Evolutionary conservation across 1,284 basidiomycete genomes (phyloP).

Genomic region (Apiotrichum mycotoxinovorans): DNA sequence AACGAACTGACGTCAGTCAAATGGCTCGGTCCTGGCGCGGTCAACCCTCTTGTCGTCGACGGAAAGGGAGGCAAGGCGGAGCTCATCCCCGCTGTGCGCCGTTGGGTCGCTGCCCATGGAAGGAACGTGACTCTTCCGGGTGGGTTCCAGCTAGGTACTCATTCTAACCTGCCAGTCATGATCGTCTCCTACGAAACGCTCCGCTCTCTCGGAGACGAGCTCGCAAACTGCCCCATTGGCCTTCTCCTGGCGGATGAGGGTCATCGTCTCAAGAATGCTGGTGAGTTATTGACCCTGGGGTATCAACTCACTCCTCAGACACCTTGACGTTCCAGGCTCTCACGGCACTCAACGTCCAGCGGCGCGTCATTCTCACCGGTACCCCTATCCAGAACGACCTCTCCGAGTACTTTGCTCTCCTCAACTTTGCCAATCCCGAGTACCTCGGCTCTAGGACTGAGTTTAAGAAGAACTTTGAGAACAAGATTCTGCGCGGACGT

Average conservation of each 20-base stretch:
- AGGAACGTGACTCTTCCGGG: slow-evolving; percentile 85
- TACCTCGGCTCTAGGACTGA: slow-evolving; percentile 88
- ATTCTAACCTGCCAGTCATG: slow-evolving; percentile 65
- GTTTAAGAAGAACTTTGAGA: slow-evolving; percentile 96
- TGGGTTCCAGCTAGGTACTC: slow-evolving; percentile 32
- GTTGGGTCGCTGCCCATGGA: slow-evolving; percentile 82
- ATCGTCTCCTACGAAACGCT: slow-evolving; percentile 98
- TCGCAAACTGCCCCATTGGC: slow-evolving; percentile 78
- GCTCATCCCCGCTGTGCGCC: slow-evolving; percentile 68
- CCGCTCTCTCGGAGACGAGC: slow-evolving; percentile 70
- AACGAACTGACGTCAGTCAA: slow-evolving; percentile 60
- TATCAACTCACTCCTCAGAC: slow-evolving; percentile 53
- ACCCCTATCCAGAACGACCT: slow-evolving; percentile 97
- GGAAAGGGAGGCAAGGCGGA: slow-evolving; percentile 84
- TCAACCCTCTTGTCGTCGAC: slow-evolving; percentile 78
- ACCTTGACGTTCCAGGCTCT: slow-evolving; percentile 85
- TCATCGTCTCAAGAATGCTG: slow-evolving; percentile 94
- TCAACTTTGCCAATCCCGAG: slow-evolving; percentile 96
- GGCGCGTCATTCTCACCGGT: slow-evolving; percentile 94
- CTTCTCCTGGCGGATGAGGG: slow-evolving; percentile 94
- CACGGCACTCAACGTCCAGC: slow-evolving; percentile 77
- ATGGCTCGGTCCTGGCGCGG: slow-evolving; percentile 82
- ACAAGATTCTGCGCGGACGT: slow-evolving; percentile 86
- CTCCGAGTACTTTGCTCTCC: slow-evolving; percentile 92
- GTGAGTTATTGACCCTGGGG: slow-evolving; percentile 51